These are phyloP conservation scores for Logfia minima DNA, from an alignment of 129 eudicot genomes.

Conservation along the genomic window DNA sequence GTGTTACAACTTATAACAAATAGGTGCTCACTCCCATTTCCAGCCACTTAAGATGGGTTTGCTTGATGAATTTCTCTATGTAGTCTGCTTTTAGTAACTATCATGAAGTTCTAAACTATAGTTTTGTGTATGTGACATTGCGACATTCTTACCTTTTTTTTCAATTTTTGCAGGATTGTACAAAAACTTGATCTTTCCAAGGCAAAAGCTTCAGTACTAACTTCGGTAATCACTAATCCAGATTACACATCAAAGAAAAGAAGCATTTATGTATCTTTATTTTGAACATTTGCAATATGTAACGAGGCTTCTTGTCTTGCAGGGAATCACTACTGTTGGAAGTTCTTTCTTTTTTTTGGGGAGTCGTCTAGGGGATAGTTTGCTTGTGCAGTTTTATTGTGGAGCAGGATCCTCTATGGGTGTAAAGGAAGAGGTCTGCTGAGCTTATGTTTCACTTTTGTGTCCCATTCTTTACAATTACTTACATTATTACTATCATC, in stretches of 20 bases:
- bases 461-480: slow-evolving; percentile 13
- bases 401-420: slow-evolving; percentile 59
- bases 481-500: background rate
- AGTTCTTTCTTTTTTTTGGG: slow-evolving; percentile 86
- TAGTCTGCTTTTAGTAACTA: slow-evolving; percentile 4
- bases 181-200: slow-evolving; percentile 93
- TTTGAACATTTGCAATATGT: slow-evolving; percentile 3
- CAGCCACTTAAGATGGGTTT: slow-evolving; percentile 9
- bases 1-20: slow-evolving; percentile 3
- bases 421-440: slow-evolving; percentile 77
- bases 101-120: slow-evolving; percentile 2
- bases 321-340: slow-evolving; percentile 87
- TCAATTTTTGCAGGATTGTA: slow-evolving; percentile 58
- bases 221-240: slow-evolving; percentile 62
- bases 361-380: slow-evolving; percentile 97
- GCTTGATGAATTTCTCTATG: background rate
- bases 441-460: background rate
- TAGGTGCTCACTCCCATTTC: background rate
- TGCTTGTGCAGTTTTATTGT: slow-evolving; percentile 85
- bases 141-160: background rate
- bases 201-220: slow-evolving; percentile 93
- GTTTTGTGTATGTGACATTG: slow-evolving; percentile 11
- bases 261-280: slow-evolving; percentile 1
- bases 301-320: slow-evolving; percentile 25
- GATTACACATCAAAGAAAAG: slow-evolving; percentile 3